Evolutionary conservation across 169 alveolate species (phyloP), one percentile per base, ranked within the genome.

Genomic region (Babesia bovis): DNA sequence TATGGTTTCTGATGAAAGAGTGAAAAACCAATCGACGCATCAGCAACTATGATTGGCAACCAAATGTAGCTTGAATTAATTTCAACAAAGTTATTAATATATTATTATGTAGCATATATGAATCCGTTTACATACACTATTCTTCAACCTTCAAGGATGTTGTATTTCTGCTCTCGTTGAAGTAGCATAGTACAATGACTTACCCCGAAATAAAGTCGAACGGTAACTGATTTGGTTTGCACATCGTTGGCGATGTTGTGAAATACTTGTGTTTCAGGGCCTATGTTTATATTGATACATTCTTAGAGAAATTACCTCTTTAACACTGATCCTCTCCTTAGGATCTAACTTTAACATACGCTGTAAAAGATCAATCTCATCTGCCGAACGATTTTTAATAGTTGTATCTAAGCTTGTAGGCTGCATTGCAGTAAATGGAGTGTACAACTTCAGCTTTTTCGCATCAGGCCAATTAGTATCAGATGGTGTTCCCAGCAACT

Each of bases 391-490:
- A 30, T 82, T 76, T 53, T 66, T 82, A 45, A 87, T 59, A 21
- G 53, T 13, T 23, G 25, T 50, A 23, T 69, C 72, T 21, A 84
- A 59, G 28, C 78, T 66, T 61, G 81, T 88, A 38, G 83, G 85
- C 40, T 38, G 71, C 15, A 83, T 60, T 41, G 71, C 71, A 33
- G 90, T 74, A 71, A 66, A 84, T 35, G 82, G 90, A 25, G 93
- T 84, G 41, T 84, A 88, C 25, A 84, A 49, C 38, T 83, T 83
- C 23, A 88, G 79, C 50, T 82, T 82, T 33, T 44, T 45, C 55
- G 95, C 96, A 35, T 94, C 94, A 4, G 98, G 96, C 98, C 98
- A 95, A 36, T 84, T 86, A 33, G 78, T 67, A 63, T 91, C 86
- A 55, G 55, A 77, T 7, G 96, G 96, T 28, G 96, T 91, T 15